phyloP scores from a whole-genome alignment of 805 yeast species.

The Lachancea meyersii region DNA sequence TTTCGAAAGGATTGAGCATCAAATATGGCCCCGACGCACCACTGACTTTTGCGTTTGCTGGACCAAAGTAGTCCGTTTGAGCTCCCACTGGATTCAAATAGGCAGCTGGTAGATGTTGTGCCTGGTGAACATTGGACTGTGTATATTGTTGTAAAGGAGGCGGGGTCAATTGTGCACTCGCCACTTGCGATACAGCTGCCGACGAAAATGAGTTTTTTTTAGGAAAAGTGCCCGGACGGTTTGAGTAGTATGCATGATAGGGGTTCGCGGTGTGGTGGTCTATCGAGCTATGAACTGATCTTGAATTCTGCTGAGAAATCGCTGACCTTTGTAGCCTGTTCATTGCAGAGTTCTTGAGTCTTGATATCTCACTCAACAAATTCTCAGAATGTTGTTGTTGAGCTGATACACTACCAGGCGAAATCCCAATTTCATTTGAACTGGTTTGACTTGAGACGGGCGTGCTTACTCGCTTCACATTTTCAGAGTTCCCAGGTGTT shows the following conservation, averaged over 20 bases:
- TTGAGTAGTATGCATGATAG: background rate
- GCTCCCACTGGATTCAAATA: constrained; percentile 1
- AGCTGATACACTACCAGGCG: constrained; percentile 12
- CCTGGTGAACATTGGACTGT: background rate
- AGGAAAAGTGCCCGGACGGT: constrained; percentile 1
- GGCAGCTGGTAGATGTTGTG: constrained; percentile 2
- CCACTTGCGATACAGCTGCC: constrained; percentile 6
- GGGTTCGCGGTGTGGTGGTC: constrained; percentile 1
- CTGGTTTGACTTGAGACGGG: constrained; percentile 7
- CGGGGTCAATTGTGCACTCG: constrained; percentile 1
- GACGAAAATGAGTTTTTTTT: constrained; percentile 3
- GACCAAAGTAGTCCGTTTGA: constrained; percentile 1
- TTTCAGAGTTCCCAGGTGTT: constrained; percentile 3
- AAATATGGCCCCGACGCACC: constrained; percentile 6
- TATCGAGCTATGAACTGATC: background rate
- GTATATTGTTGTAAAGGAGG: constrained; percentile 4
- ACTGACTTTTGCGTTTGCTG: background rate
- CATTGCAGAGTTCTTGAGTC: constrained; percentile 24
- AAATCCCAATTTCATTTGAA: constrained; percentile 15
- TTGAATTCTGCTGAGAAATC: background rate
- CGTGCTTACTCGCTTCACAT: constrained; percentile 16
- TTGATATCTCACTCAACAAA: constrained; percentile 20
- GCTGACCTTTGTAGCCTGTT: constrained; percentile 17
- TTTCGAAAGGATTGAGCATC: constrained; percentile 24
- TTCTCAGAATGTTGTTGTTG: constrained; percentile 6